Evolutionary conservation across 768 basidiomycete genomes (phyloP), one percentile per base, ranked within the genome.

Genomic region (Suillus alpinus): DNA sequence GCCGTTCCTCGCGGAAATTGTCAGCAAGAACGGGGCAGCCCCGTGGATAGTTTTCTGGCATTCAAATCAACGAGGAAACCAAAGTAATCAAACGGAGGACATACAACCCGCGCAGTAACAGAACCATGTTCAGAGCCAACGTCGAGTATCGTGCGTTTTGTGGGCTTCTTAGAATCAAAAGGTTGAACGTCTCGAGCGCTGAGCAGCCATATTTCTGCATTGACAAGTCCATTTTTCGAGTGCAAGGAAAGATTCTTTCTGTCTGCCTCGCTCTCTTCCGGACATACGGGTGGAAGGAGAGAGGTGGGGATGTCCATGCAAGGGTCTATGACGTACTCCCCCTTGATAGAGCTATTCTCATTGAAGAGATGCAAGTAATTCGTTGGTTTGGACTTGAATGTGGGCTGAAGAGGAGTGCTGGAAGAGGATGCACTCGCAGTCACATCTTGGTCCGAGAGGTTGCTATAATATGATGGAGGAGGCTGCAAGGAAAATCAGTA

Each of bases 281-380:
- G 57, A 5, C 56, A 44, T 0, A 83, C 64, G 26, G 81, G 76
- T 3, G 80, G 75, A 7, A 83, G 68, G 40, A 80, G 57, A 18
- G 72, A 59, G 0, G 66, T 4, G 0, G 83, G 82, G 49, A 84
- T 73, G 12, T 56, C 34, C 23, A 83, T 67, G 20, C 68, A 61
- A 1, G 83, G 78, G 59, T 84, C 78, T 43, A 84, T 69, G 37
- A 79, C 66, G 71, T 81, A 83, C 53, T 71, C 65, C 40, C 73
- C 71, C 3, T 49, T 59, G 51, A 72, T 39, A n/a, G 41, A 1
- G 40, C 29, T 40, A 16, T 62, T 4, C 13, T 52, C 51, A 13
- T 62, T 62, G 51, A 37, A 58, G 0, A 73, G 56, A 1, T 39
- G 3, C 37, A 74, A 64, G 31, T 59, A 60, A 62, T 72, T 74